Percentiles rank a stretch among this genome's conserved stretches.
phyloP scores from a whole-genome alignment of 805 yeast species.

The Starmerella floricola region DNA sequence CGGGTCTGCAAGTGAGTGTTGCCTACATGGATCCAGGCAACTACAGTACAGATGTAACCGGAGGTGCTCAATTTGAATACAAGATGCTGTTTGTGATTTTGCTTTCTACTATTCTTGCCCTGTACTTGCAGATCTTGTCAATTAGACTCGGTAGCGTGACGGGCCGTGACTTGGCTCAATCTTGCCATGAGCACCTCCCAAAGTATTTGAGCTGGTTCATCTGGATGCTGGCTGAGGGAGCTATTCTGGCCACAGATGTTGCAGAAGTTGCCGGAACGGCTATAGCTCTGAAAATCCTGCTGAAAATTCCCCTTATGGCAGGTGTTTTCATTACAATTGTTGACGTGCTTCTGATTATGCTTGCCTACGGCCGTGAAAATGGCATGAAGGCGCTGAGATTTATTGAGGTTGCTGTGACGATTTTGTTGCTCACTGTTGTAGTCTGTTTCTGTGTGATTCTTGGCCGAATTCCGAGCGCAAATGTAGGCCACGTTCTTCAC shows the following conservation, averaged over 20 bases:
- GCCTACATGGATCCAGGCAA: slow-evolving; percentile 98
- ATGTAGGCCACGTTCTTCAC: slow-evolving; percentile 48
- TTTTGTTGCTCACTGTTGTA: slow-evolving; percentile 69
- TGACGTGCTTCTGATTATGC: slow-evolving; percentile 72
- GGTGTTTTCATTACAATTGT: slow-evolving; percentile 79
- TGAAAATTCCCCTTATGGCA: slow-evolving; percentile 62
- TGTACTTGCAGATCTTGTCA: slow-evolving; percentile 71
- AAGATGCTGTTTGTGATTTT: slow-evolving; percentile 66
- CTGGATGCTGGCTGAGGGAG: slow-evolving; percentile 72
- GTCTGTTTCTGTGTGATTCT: slow-evolving; percentile 73
- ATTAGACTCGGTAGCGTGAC: slow-evolving; percentile 89
- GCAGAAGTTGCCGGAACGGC: slow-evolving; percentile 99
- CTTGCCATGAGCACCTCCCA: slow-evolving; percentile 67
- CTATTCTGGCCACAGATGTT: slow-evolving; percentile 89
- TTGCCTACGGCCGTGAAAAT: slow-evolving; percentile 81
- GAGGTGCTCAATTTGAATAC: slow-evolving; percentile 78
- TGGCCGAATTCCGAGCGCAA: slow-evolving; percentile 45
- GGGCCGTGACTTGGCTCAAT: slow-evolving; percentile 81
- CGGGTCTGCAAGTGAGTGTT: slow-evolving; percentile 88
- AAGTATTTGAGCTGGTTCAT: slow-evolving; percentile 37
- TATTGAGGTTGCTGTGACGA: slow-evolving; percentile 71
- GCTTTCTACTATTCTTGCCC: slow-evolving; percentile 74
- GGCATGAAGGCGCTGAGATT: slow-evolving; percentile 63
- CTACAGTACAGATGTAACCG: slow-evolving; percentile 87
- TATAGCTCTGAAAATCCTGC: slow-evolving; percentile 72